phyloP scores from a whole-genome alignment of 164 flowering plant species.

The Vitis rotundifolia region DNA sequence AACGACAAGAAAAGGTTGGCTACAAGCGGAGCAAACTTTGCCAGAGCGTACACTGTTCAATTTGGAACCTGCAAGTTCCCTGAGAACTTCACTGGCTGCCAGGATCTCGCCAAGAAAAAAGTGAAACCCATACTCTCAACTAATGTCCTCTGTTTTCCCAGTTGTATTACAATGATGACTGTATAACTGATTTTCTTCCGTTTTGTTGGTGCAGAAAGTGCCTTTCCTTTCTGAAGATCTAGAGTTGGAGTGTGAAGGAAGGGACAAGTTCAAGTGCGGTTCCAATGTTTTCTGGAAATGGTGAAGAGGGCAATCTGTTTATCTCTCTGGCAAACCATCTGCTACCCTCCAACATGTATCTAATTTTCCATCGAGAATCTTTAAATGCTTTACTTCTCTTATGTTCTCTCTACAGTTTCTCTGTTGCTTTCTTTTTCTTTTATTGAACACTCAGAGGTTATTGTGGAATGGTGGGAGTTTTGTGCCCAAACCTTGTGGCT shows the following conservation, averaged over 20 bases:
- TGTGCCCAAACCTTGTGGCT: too few species aligned
- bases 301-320: constrained; percentile 36
- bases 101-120: constrained; percentile 98
- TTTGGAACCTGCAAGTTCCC: constrained; percentile 98
- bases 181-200: neutral
- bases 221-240: constrained; percentile 78
- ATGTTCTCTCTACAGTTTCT: too few species aligned
- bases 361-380: constrained; percentile 10
- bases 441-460: too few species aligned
- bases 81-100: constrained; percentile 99
- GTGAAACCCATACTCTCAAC: constrained; percentile 22
- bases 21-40: constrained; percentile 95
- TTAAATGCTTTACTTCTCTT: too few species aligned
- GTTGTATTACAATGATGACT: neutral
- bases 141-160: neutral
- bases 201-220: constrained; percentile 73
- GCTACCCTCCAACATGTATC: constrained; percentile 23
- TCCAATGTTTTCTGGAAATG: constrained; percentile 99
- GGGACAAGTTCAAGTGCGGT: constrained; percentile 96
- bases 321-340: neutral
- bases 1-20: constrained; percentile 98
- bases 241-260: constrained; percentile 87
- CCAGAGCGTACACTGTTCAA: constrained; percentile 88
- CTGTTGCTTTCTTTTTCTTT: too few species aligned
- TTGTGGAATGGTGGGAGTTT: too few species aligned